A percentile compares a stretch with the other conserved stretches of the same genome.
phyloP scores from a whole-genome alignment of 805 yeast species.

The Maudiozyma pseudohumilis region DNA sequence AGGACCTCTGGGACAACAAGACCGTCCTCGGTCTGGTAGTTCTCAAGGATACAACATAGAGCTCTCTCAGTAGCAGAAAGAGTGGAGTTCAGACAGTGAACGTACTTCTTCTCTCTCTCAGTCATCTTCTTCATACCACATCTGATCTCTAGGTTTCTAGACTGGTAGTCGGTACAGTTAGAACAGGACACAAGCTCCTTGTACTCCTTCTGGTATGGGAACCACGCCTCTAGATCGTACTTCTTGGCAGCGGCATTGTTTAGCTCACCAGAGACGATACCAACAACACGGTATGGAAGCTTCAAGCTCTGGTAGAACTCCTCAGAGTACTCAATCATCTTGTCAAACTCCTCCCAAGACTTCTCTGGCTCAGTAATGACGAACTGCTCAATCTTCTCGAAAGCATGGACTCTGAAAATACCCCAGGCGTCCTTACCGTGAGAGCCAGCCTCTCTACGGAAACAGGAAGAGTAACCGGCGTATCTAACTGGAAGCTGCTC shows the following conservation, averaged over 20 bases:
- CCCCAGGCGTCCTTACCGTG: constrained; percentile 99
- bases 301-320: constrained; percentile 87
- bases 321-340: constrained; percentile 86
- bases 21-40: constrained; percentile 97
- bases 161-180: constrained; percentile 98
- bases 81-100: constrained; percentile 96
- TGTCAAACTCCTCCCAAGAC: constrained; percentile 95
- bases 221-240: constrained; percentile 99
- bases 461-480: constrained; percentile 97
- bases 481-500: constrained; percentile 95
- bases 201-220: constrained; percentile 98
- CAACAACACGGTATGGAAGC: constrained; percentile 93
- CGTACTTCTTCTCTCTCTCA: constrained; percentile 94
- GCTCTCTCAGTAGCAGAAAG: constrained; percentile 98
- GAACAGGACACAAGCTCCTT: constrained; percentile 98
- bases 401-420: constrained; percentile 96
- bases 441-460: constrained; percentile 98
- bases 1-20: constrained; percentile 87
- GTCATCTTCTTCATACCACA: constrained; percentile 95
- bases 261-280: constrained; percentile 96
- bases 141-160: constrained; percentile 96
- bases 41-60: constrained; percentile 91
- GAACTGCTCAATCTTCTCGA: constrained; percentile 97
- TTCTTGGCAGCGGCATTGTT: constrained; percentile 99
- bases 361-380: constrained; percentile 94